These are phyloP conservation scores for Marchantia paleacea DNA, from an alignment of 225 moss, liverwort and hornwort genomes.

Conservation along the genomic window DNA sequence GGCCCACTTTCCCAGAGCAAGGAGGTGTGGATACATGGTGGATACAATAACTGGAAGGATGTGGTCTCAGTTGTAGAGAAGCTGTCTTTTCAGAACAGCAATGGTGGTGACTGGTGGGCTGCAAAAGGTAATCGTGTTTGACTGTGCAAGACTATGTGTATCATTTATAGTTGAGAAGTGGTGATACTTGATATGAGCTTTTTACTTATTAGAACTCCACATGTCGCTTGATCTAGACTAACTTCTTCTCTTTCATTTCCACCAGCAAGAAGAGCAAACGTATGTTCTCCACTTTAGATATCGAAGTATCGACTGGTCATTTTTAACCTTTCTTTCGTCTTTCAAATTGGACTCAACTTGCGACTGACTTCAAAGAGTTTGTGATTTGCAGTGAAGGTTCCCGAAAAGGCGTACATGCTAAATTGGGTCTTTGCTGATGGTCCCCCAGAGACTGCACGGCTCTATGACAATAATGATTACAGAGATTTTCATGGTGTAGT, in stretches of 20 bases:
- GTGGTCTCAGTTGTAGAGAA: conserved; percentile 38
- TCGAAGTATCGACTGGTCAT: neutral
- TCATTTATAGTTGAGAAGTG: neutral
- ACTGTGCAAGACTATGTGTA: neutral
- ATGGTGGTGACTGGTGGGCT: conserved; percentile 42
- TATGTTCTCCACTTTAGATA: neutral
- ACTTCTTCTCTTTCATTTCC: neutral
- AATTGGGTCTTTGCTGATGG: conserved; percentile 51
- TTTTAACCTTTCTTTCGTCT: neutral
- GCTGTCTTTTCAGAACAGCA: conserved; percentile 18
- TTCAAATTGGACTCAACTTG: neutral
- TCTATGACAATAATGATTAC: conserved; percentile 38
- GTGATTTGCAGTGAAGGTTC: conserved; percentile 36
- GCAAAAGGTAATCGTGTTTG: conserved; percentile 23
- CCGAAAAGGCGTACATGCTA: conserved; percentile 41
- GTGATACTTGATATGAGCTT: neutral
- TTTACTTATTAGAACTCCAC: neutral
- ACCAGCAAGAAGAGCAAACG: neutral
- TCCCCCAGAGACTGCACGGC: conserved; percentile 26
- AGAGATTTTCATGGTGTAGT: conserved; percentile 40
- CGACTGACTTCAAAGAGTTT: neutral
- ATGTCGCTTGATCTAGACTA: neutral
- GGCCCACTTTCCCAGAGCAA: conserved; percentile 31
- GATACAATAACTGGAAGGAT: conserved; percentile 42
- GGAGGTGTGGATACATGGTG: conserved; percentile 45